Evolutionary conservation across 2,329 filamentous ascomycete species (phyloP).

Genomic region (Fusarium agapanthi): DNA sequence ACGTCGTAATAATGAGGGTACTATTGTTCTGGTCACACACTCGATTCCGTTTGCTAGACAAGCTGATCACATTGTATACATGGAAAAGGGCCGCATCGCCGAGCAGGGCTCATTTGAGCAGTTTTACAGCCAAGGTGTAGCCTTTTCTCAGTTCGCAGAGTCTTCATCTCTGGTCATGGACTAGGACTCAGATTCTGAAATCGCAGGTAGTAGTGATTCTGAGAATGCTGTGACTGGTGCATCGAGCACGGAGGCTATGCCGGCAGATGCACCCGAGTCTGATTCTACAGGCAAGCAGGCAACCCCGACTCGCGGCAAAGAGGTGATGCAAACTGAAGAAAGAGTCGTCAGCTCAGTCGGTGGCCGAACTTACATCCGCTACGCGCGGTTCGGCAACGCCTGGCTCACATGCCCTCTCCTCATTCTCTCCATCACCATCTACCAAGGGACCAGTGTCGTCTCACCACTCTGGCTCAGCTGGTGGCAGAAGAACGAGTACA

Average conservation of each 20-base stretch:
- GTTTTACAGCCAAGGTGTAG: background rate
- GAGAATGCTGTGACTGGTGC: too few species aligned
- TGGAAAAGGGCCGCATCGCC: conserved; percentile 1
- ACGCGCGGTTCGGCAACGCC: conserved; percentile 21
- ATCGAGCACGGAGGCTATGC: fast-evolving
- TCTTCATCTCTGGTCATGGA: background rate
- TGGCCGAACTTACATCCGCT: conserved; percentile 15
- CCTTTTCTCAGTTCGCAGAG: background rate
- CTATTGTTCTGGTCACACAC: conserved; percentile 5
- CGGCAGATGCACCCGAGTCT: fast-evolving
- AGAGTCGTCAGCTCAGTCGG: conserved; percentile 19
- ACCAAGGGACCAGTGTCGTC: conserved; percentile 19
- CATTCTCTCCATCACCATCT: background rate
- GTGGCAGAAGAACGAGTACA: conserved; percentile 20
- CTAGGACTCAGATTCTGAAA: background rate
- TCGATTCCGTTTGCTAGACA: conserved; percentile 19
- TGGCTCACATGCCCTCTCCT: conserved; percentile 14
- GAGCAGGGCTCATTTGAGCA: conserved; percentile 17
- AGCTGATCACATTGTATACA: conserved; percentile 15
- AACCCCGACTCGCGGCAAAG: background rate
- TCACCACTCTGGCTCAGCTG: conserved; percentile 24
- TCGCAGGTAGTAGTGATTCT: background rate
- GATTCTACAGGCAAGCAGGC: background rate
- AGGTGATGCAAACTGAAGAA: conserved; percentile 25
- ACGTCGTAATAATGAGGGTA: background rate